Evolutionary conservation across 2,329 filamentous ascomycete genomes (phyloP), one percentile per base, ranked within the genome.

Genomic region (Calycina marina): DNA sequence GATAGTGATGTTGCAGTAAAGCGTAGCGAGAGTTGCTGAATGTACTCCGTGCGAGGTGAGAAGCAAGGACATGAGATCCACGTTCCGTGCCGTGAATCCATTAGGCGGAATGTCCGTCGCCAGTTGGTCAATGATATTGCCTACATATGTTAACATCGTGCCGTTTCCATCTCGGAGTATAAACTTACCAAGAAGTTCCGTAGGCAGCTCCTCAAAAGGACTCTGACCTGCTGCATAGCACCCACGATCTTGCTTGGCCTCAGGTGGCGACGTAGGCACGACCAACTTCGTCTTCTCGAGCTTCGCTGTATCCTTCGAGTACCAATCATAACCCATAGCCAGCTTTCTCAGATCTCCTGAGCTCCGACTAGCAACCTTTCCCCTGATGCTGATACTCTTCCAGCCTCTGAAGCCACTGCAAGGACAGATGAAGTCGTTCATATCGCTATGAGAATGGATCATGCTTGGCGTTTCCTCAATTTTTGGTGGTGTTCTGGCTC

Each of bases 1-100:
- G 44, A 88, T 78, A 26, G 79, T 84, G 53, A 88, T 79, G 52
- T 81, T 73, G 43, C 72, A 69, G 59, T 88, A 88, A 30, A 90
- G 66, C 5, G 80, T 79, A 43, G 71, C 69, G 18, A 86, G 60
- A 3, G 81, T 86, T 13, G 76, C 76, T 15, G 68, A 67, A 50
- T 88, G 77, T 38, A 88, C 61, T 17, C 71, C 70, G 50, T 69
- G 72, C n/a, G 79, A 88, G n/a, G 78, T 73, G 41, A 84, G 58
- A 22, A 88, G 63, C 40, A 84, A 68, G 12, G 79, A 72, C 60
- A 85, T 77, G 37, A 88, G 62, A 51, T 88, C 81, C 36, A 77
- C 67, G 51, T 88, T 88, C 42, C 82, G 77, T 24, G 76, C 72
- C 15, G 77, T 73, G 45, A 82, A 68, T 34, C 77, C 77, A 52